Evolutionary conservation across 192 early-diverging fungal species (phyloP).

Genomic region (Podila clonocystis): DNA sequence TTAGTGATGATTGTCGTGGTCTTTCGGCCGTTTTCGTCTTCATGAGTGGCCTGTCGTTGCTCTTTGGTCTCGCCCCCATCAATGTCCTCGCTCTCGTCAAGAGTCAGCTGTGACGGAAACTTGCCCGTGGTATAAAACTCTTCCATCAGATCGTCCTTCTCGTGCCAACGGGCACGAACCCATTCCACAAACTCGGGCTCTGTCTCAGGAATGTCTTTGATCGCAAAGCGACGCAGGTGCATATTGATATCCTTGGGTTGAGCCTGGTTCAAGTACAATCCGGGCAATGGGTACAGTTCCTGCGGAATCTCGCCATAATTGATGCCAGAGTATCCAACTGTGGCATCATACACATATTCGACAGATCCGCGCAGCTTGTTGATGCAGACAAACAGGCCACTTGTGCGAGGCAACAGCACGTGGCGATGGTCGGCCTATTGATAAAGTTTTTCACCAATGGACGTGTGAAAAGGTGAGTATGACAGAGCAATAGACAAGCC

Average conservation of each 20-base stretch:
- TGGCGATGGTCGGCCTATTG: slow-evolving; percentile 66
- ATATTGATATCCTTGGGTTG: slow-evolving; percentile 87
- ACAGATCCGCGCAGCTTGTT: slow-evolving; percentile 71
- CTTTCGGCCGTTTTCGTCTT: slow-evolving; percentile 2
- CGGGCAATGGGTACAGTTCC: slow-evolving; percentile 81
- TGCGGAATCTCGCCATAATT: slow-evolving; percentile 79
- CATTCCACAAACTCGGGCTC: slow-evolving; percentile 78
- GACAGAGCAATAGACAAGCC: slow-evolving; percentile 2
- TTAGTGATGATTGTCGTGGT: neutral
- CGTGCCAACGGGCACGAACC: slow-evolving; percentile 79
- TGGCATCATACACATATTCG: slow-evolving; percentile 87
- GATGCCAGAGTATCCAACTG: slow-evolving; percentile 89
- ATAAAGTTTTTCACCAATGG: neutral
- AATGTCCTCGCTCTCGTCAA: slow-evolving; percentile 5
- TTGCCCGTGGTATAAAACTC: slow-evolving; percentile 80
- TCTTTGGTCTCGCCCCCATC: neutral
- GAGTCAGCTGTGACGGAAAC: slow-evolving; percentile 64
- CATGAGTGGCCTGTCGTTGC: neutral
- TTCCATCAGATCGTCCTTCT: slow-evolving; percentile 87
- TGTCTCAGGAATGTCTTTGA: slow-evolving; percentile 75
- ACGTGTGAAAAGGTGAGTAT: neutral
- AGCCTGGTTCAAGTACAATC: slow-evolving; percentile 75
- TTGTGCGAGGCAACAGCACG: slow-evolving; percentile 87
- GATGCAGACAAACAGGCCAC: slow-evolving; percentile 81
- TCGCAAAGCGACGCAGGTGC: slow-evolving; percentile 74